A percentile compares a stretch with the other conserved stretches of the same genome.
These are phyloP conservation scores for Erodium maritimum DNA, from an alignment of 345 rosid genomes.

Conservation along the genomic window DNA sequence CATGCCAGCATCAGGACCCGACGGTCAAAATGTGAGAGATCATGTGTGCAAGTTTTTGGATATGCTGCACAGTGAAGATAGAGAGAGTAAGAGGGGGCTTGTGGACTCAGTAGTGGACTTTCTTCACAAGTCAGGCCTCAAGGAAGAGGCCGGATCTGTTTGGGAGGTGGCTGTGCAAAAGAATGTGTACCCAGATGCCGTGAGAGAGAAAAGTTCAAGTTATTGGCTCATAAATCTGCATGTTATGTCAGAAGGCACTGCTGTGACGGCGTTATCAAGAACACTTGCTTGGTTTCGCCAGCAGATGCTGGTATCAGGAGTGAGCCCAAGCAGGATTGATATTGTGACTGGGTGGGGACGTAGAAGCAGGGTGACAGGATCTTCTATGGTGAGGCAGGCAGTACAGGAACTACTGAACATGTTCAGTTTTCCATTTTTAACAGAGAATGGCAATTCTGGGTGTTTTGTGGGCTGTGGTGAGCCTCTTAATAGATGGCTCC, in stretches of 20 bases:
- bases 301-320: constrained; percentile 55
- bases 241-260: constrained; percentile 95
- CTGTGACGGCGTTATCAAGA: constrained; percentile 67
- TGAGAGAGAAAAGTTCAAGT: constrained; percentile 60
- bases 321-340: constrained; percentile 62
- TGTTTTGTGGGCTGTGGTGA: constrained; percentile 84
- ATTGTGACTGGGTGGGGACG: constrained; percentile 98
- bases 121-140: constrained; percentile 81
- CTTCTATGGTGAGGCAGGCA: constrained; percentile 73
- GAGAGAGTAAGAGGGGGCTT: constrained; percentile 95
- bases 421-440: constrained; percentile 71
- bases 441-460: constrained; percentile 71
- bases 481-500: constrained; percentile 63
- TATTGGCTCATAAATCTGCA: constrained; percentile 94
- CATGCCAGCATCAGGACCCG: constrained; percentile 75
- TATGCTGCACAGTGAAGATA: constrained; percentile 86
- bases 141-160: constrained; percentile 85
- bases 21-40: constrained; percentile 75
- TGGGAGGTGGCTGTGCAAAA: constrained; percentile 83
- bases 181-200: constrained; percentile 75
- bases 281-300: constrained; percentile 85
- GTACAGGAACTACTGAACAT: constrained; percentile 64
- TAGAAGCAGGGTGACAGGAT: constrained; percentile 78
- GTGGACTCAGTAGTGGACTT: constrained; percentile 82
- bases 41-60: constrained; percentile 69